Evolutionary conservation across 371 early-diverging fungal species (phyloP).

Genomic region (Homolaphlyctis polyrhiza): DNA sequence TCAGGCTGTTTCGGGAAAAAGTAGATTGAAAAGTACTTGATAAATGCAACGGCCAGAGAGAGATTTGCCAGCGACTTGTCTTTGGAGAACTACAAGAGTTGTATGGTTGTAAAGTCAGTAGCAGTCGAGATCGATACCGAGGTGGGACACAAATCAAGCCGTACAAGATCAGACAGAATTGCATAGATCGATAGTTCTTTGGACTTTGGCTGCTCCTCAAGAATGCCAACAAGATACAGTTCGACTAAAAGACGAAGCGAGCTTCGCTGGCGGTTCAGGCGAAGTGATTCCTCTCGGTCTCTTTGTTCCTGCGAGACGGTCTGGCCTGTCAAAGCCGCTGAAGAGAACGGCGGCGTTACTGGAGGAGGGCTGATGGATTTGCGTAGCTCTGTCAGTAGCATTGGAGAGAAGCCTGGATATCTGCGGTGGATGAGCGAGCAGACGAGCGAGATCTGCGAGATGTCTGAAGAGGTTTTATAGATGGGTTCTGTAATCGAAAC

Average conservation of each 20-base stretch:
- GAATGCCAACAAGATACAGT: slow-evolving; percentile 70
- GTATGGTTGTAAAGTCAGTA: no score
- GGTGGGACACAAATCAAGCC: no score
- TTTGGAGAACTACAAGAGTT: slow-evolving; percentile 13
- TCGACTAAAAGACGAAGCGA: slow-evolving; percentile 74
- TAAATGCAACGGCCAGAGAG: slow-evolving; percentile 69
- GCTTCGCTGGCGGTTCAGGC: slow-evolving; percentile 64
- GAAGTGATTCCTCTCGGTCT: slow-evolving; percentile 77
- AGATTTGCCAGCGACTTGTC: slow-evolving; percentile 53
- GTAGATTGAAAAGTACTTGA: slow-evolving; percentile 59
- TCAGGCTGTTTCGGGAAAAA: slow-evolving; percentile 41
- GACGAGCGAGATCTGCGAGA: slow-evolving; percentile 79
- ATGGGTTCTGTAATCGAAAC: slow-evolving; percentile 74
- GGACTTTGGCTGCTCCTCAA: slow-evolving; percentile 15
- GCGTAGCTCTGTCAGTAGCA: slow-evolving; percentile 57
- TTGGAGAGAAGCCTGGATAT: slow-evolving; percentile 74
- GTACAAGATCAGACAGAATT: not conserved
- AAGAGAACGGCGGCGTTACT: no score
- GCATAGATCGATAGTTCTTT: not conserved
- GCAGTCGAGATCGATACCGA: no score
- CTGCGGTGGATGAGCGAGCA: slow-evolving; percentile 86
- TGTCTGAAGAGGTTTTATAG: slow-evolving; percentile 67
- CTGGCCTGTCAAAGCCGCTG: no score
- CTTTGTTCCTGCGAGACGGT: slow-evolving; percentile 65
- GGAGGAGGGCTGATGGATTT: slow-evolving; percentile 40